Conservation (phyloP, 805 yeast genomes). For the Saturnispora galanensis region DNA sequence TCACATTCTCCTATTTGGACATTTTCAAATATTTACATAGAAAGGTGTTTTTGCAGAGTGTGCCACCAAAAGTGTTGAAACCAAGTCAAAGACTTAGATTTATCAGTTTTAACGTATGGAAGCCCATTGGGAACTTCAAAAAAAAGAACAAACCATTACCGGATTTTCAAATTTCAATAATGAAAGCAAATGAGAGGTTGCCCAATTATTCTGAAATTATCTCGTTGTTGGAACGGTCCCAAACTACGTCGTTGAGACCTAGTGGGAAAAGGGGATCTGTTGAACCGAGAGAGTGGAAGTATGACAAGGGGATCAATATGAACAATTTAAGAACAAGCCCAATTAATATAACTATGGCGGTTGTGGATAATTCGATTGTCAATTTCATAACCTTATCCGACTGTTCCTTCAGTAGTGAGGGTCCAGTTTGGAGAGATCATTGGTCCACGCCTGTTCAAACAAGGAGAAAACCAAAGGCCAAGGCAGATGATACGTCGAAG, state of each 20-base stretch:
- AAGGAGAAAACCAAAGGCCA: background rate
- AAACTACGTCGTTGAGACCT: constrained; percentile 10
- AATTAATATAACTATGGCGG: constrained; percentile 43
- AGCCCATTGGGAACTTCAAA: constrained; percentile 62
- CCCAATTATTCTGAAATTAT: constrained; percentile 39
- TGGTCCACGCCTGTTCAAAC: constrained; percentile 12
- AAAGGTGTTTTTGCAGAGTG: constrained; percentile 8
- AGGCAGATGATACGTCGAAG: constrained; percentile 3
- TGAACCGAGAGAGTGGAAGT: constrained; percentile 10
- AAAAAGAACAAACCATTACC: constrained; percentile 64
- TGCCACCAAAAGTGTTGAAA: constrained; percentile 11
- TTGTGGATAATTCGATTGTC: constrained; percentile 66
- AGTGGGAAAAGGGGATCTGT: constrained; percentile 4
- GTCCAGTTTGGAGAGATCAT: constrained; percentile 23
- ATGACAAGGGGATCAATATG: constrained; percentile 10
- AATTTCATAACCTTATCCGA: constrained; percentile 50
- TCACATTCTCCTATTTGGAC: constrained; percentile 12
- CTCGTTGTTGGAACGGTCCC: constrained; percentile 24
- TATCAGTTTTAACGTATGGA: constrained; percentile 68
- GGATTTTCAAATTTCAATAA: constrained; percentile 61
- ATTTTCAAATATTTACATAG: constrained; percentile 15
- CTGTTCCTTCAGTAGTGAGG: constrained; percentile 33
- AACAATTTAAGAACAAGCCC: constrained; percentile 9
- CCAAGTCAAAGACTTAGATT: constrained; percentile 19
- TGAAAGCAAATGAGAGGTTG: constrained; percentile 37